phyloP scores from a whole-genome alignment of 2,329 filamentous ascomycete species.

The Fusarium sp. region DNA sequence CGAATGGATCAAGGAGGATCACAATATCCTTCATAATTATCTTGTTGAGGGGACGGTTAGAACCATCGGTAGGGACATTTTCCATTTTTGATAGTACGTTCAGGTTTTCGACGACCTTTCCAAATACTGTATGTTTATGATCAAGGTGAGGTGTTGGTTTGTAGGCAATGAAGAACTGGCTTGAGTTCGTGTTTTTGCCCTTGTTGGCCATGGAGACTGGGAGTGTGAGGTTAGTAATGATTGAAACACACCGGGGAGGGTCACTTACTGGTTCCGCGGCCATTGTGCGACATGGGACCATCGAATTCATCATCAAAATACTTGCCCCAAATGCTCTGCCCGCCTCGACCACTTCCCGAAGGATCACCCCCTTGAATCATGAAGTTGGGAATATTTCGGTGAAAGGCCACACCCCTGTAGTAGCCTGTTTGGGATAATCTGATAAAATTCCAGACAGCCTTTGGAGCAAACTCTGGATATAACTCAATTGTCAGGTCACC shows the following conservation, averaged over 20 bases:
- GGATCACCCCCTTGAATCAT: constrained; percentile 99
- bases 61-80: constrained; percentile 77
- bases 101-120: constrained; percentile 80
- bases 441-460: constrained; percentile 97
- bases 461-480: constrained; percentile 89
- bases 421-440: constrained; percentile 89
- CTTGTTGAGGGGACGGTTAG: constrained; percentile 78
- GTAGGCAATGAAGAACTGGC: constrained; percentile 95
- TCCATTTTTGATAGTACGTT: constrained; percentile 82
- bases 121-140: constrained; percentile 97
- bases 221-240: constrained; percentile 6
- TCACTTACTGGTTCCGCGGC: constrained; percentile 70
- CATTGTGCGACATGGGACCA: constrained; percentile 84
- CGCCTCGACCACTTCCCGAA: constrained; percentile 90
- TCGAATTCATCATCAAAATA: constrained; percentile 95
- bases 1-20: constrained; percentile 93
- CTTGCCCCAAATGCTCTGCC: constrained; percentile 91
- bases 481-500: constrained; percentile 90
- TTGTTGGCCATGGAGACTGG: constrained; percentile 92
- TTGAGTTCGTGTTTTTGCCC: constrained; percentile 96
- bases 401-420: constrained; percentile 85
- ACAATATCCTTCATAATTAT: constrained; percentile 85
- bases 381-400: constrained; percentile 93
- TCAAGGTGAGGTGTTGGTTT: constrained; percentile 86
- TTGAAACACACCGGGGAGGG: neutral